phyloP scores from a whole-genome alignment of 371 early-diverging fungal species.

The Conidiobolus incongruus region DNA sequence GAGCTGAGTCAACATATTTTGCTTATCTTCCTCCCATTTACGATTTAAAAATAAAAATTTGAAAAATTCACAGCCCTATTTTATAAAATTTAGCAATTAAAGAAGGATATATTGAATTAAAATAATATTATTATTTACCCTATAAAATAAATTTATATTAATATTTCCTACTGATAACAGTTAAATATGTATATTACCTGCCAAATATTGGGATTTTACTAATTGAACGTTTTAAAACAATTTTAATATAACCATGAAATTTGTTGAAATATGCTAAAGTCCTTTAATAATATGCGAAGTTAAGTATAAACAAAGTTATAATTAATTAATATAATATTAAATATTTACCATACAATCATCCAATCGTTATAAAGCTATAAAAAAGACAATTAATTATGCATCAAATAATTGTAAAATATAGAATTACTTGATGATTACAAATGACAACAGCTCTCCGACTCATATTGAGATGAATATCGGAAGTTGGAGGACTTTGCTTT shows the following conservation, averaged over 20 bases:
- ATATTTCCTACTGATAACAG: background rate
- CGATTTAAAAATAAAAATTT: slow-evolving; percentile 72
- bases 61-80: slow-evolving; percentile 66
- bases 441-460: slow-evolving; percentile 26
- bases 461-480: slow-evolving; percentile 9
- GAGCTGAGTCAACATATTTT: slow-evolving; percentile 17
- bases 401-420: background rate
- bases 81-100: slow-evolving; percentile 2
- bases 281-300: too few relatives aligned
- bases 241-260: slow-evolving; percentile 54
- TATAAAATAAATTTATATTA: background rate
- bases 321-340: background rate
- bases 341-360: slow-evolving; percentile 63
- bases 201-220: slow-evolving; percentile 65
- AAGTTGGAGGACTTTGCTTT: slow-evolving; percentile 3
- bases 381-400: background rate
- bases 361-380: slow-evolving; percentile 62
- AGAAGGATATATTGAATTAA: background rate
- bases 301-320: slow-evolving; percentile 10
- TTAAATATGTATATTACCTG: slow-evolving; percentile 17
- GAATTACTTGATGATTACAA: slow-evolving; percentile 52
- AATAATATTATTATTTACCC: background rate
- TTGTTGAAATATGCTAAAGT: slow-evolving; percentile 34
- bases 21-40: slow-evolving; percentile 46
- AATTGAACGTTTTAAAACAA: slow-evolving; percentile 57